These are phyloP conservation scores for Aspergillus incahuasiensis DNA, from an alignment of 495 filamentous ascomycete genomes.

Conservation along the genomic window DNA sequence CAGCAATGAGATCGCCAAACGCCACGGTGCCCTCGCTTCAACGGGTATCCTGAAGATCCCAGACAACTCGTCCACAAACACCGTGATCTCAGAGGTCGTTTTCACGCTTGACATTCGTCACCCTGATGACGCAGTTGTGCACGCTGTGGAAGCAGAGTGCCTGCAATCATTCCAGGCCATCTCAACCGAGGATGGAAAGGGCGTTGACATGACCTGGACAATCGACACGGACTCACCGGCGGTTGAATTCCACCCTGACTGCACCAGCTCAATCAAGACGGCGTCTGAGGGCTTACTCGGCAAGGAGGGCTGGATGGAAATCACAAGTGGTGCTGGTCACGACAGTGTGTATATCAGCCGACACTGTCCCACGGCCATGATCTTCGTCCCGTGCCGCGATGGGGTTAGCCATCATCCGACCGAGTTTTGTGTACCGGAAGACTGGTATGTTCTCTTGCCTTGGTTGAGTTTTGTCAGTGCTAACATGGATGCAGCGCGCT, in stretches of 20 bases:
- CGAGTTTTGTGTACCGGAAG: conserved; percentile 52
- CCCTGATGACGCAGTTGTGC: conserved; percentile 50
- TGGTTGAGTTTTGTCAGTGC: neutral
- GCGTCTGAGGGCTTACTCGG: conserved; percentile 49
- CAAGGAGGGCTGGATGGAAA: conserved; percentile 32
- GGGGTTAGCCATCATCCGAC: conserved; percentile 60
- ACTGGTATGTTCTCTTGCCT: conserved; percentile 40
- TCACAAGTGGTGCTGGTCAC: conserved; percentile 54
- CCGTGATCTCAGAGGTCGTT: conserved; percentile 59
- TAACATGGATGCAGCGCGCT: conserved; percentile 25
- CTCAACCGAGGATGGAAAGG: conserved; percentile 43
- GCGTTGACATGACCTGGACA: conserved; percentile 45
- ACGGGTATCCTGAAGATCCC: conserved; percentile 58
- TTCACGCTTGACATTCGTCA: conserved; percentile 69
- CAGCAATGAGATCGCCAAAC: conserved; percentile 55
- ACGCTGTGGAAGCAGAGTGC: conserved; percentile 44
- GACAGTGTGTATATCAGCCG: conserved; percentile 56
- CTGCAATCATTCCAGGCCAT: conserved; percentile 46
- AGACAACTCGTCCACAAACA: conserved; percentile 58
- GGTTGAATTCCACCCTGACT: conserved; percentile 58
- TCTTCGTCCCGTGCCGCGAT: conserved; percentile 58
- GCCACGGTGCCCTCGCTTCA: conserved; percentile 51
- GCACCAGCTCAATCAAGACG: conserved; percentile 53
- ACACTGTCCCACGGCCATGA: conserved; percentile 56
- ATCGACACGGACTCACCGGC: conserved; percentile 58